Percentiles rank a stretch among this genome's conserved stretches.
Evolutionary conservation across 192 early-diverging fungal genomes (phyloP).

Genomic region (Bifiguratus adelaidae): DNA sequence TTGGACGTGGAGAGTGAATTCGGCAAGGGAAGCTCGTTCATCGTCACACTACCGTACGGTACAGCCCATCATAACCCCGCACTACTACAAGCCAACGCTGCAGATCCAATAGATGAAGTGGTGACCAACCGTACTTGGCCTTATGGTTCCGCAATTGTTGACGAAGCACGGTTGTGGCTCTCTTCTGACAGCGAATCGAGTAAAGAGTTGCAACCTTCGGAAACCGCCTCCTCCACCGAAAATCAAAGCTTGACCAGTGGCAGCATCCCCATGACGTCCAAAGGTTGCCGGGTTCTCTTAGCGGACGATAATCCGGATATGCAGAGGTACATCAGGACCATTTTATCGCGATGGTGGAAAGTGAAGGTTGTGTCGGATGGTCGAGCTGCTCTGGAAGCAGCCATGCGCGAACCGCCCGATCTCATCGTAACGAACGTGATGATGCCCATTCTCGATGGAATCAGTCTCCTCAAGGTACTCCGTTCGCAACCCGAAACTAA

Average conservation of each 20-base stretch:
- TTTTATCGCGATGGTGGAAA: conserved; percentile 6
- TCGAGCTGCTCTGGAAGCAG: conserved; percentile 11
- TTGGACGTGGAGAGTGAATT: conserved; percentile 24
- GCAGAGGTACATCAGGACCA: conserved; percentile 6
- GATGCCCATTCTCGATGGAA: conserved; percentile 54
- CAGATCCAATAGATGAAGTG: not conserved
- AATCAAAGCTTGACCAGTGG: not conserved
- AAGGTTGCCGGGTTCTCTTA: no score
- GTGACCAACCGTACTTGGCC: no score
- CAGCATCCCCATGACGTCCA: conserved; percentile 6
- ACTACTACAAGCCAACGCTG: not conserved
- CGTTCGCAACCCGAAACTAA: conserved; percentile 17
- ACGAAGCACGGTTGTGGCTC: not conserved
- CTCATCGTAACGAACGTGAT: conserved; percentile 29
- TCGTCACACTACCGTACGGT: not conserved
- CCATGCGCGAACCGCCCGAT: conserved; percentile 4
- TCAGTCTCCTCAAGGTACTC: conserved; percentile 29
- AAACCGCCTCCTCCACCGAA: no score
- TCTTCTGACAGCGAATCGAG: not conserved
- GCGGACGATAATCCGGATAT: conserved; percentile 35
- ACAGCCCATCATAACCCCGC: not conserved
- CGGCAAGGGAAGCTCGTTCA: conserved; percentile 36
- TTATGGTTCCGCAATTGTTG: no score
- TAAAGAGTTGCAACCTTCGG: no score
- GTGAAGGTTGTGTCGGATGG: conserved; percentile 18